Conservation (phyloP, 306 rosid species). For the Hippophae rhamnoides region DNA sequence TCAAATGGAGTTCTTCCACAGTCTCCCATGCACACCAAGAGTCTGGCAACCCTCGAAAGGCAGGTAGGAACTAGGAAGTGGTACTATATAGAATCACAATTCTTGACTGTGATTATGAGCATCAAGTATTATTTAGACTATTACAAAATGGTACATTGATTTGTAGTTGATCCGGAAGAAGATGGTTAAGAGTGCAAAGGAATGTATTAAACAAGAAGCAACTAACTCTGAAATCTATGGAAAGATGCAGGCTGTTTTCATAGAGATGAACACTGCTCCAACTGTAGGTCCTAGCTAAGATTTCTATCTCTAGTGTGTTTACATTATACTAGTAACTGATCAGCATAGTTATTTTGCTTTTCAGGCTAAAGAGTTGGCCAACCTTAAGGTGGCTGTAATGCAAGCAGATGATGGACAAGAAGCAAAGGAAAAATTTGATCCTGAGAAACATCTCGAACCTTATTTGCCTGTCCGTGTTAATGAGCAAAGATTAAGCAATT, state of each 20-base stretch:
- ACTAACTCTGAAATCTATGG: constrained; percentile 56
- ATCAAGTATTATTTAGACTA: background rate
- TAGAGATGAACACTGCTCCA: constrained; percentile 67
- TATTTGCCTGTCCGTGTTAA: constrained; percentile 42
- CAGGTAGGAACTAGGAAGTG: constrained; percentile 48
- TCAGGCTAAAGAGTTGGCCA: constrained; percentile 33
- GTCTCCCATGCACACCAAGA: constrained; percentile 94
- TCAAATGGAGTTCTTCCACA: constrained; percentile 96
- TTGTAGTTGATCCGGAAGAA: constrained; percentile 50
- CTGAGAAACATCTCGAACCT: constrained; percentile 36
- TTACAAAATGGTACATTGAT: background rate
- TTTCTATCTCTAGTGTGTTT: background rate
- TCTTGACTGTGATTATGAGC: background rate
- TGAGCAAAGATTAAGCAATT: constrained; percentile 40
- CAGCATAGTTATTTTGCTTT: background rate
- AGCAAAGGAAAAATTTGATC: constrained; percentile 31
- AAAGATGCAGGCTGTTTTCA: constrained; percentile 57
- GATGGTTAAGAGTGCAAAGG: constrained; percentile 80
- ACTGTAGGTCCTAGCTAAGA: constrained; percentile 31
- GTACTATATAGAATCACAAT: background rate
- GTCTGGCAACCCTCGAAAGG: constrained; percentile 70
- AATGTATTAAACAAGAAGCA: constrained; percentile 33
- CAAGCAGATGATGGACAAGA: constrained; percentile 24
- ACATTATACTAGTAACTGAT: background rate
- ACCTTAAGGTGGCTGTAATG: constrained; percentile 36